Evolutionary conservation across 129 eudicot genomes (phyloP).

Genomic region (Silybum marianum): DNA sequence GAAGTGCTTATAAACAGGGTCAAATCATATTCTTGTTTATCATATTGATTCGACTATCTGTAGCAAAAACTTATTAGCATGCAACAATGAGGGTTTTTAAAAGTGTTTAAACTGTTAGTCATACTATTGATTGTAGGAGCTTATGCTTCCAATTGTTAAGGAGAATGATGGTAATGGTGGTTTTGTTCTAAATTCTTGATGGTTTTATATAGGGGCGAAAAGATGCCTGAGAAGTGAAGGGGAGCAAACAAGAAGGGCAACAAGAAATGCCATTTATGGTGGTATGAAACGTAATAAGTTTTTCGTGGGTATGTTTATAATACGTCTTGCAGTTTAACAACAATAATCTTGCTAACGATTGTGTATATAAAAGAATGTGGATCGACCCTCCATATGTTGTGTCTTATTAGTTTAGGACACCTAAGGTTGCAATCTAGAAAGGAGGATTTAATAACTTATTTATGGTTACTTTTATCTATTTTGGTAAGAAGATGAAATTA

Average conservation of each 20-base stretch:
- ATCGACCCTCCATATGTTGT: neutral
- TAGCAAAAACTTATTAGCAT: neutral
- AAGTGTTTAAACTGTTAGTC: neutral
- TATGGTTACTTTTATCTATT: neutral
- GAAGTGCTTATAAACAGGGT: neutral
- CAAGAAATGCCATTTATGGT: neutral
- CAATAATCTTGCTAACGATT: neutral
- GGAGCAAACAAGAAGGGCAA: conserved; percentile 5
- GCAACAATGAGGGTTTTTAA: neutral
- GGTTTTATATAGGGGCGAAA: conserved; percentile 14
- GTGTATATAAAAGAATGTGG: neutral
- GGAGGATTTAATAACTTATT: neutral
- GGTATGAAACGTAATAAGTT: conserved; percentile 1
- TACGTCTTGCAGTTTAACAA: neutral
- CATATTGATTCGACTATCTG: neutral
- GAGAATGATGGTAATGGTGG: neutral
- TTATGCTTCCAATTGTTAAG: neutral
- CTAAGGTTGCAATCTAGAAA: neutral
- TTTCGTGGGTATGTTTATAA: neutral
- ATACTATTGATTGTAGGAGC: neutral
- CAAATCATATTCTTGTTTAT: neutral
- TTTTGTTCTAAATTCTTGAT: conserved; percentile 16
- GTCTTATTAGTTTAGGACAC: neutral
- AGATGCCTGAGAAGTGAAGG: conserved; percentile 18
- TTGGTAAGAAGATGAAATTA: neutral